Conservation (phyloP, 495 filamentous ascomycete genomes). For the Trichoderma orchidacearum region DNA sequence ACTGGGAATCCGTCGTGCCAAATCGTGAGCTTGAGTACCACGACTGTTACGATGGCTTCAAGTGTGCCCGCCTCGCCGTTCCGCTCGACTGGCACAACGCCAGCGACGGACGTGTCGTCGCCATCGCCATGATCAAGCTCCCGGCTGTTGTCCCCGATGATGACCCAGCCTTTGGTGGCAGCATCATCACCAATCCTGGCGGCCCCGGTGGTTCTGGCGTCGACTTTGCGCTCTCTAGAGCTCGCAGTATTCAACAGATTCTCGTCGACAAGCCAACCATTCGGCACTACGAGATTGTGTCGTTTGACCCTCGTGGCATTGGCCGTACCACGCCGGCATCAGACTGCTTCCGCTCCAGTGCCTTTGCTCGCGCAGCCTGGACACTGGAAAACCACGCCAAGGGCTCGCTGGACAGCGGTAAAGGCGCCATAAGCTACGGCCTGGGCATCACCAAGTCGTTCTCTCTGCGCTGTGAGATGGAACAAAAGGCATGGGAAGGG, state of each 20-base stretch:
- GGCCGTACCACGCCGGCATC: slow-evolving; percentile 20
- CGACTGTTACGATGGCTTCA: slow-evolving; percentile 20
- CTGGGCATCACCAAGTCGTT: slow-evolving; percentile 4
- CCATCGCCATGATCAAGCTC: slow-evolving; percentile 20
- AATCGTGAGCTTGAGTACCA: slow-evolving; percentile 14
- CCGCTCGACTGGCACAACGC: slow-evolving; percentile 26
- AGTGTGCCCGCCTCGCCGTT: slow-evolving; percentile 29
- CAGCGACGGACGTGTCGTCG: slow-evolving; percentile 6
- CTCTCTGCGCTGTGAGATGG: not conserved
- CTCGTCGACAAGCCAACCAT: slow-evolving; percentile 12
- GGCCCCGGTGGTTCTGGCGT: slow-evolving; percentile 29
- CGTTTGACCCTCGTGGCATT: slow-evolving; percentile 32
- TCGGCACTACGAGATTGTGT: slow-evolving; percentile 21
- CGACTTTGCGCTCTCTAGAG: slow-evolving; percentile 7
- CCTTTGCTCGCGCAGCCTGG: not conserved
- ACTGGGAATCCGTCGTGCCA: slow-evolving; percentile 13
- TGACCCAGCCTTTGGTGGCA: slow-evolving; percentile 16
- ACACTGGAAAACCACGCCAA: slow-evolving; percentile 1
- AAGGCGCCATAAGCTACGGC: not conserved
- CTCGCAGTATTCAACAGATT: slow-evolving; percentile 14
- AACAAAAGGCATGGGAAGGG: not conserved
- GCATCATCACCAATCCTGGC: slow-evolving; percentile 29
- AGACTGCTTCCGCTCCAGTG: slow-evolving; percentile 19
- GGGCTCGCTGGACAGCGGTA: not conserved
- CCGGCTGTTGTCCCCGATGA: slow-evolving; percentile 16